Conservation (phyloP, 2,329 filamentous ascomycete species). For the Aspergillus sergii region DNA sequence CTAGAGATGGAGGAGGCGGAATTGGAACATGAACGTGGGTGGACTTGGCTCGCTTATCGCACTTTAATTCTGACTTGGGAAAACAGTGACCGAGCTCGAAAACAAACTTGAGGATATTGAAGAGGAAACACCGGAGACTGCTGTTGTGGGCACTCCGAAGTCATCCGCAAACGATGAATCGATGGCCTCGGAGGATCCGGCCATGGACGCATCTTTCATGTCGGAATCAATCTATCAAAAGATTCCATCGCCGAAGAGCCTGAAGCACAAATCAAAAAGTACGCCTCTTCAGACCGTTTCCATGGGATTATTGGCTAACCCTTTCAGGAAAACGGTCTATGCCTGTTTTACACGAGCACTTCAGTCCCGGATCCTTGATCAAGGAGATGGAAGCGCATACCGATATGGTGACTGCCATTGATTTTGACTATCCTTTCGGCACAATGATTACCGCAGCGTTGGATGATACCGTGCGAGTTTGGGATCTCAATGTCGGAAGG, state of each 20-base stretch:
- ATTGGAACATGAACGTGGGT: conserved; percentile 82
- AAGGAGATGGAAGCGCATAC: conserved; percentile 86
- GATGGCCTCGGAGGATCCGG: conserved; percentile 57
- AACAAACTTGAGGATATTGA: conserved; percentile 65
- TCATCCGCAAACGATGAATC: conserved; percentile 47
- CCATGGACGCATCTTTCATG: conserved; percentile 74
- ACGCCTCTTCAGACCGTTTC: conserved; percentile 14
- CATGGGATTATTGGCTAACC: conserved; percentile 31
- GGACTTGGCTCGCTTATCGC: not conserved
- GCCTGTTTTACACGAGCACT: conserved; percentile 93
- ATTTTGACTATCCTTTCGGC: conserved; percentile 97
- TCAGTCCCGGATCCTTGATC: conserved; percentile 85
- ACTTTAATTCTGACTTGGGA: conserved; percentile 9
- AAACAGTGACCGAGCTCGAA: conserved; percentile 58
- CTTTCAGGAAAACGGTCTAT: conserved; percentile 69
- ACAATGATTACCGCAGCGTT: conserved; percentile 89
- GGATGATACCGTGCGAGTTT: conserved; percentile 92
- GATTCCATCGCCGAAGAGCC: conserved; percentile 66
- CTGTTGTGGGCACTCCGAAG: conserved; percentile 37
- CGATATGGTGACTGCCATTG: conserved; percentile 84
- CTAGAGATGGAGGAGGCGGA: conserved; percentile 89
- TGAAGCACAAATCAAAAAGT: conserved; percentile 51
- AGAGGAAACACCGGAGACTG: conserved; percentile 48
- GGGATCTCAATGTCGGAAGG: conserved; percentile 91
- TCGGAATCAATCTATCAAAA: conserved; percentile 97